Evolutionary conservation across 257 asterid species (phyloP), one percentile per base, ranked within the genome.

Genomic region (Fraxinus americana): DNA sequence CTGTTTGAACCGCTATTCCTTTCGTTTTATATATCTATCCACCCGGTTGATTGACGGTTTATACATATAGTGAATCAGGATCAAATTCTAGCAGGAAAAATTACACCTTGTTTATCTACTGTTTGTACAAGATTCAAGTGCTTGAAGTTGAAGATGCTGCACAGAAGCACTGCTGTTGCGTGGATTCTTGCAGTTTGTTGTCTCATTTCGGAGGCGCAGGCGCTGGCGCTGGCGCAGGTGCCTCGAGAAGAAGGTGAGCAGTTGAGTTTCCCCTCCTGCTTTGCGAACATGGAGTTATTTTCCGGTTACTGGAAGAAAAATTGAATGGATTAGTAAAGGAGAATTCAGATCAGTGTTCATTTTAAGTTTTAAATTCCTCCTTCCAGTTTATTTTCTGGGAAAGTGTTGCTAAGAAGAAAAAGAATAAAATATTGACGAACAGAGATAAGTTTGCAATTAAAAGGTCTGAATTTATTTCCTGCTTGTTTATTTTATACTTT

Each of bases 241-340:
- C 91, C 91, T 4, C 84, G 73, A 75, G 85, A 80, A 66, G 91
- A 88, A 86, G 91, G 91, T 88, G 25, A 59, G 73, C 8, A 78
- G 67, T 74, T 85, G 67, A 61, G 71, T 61, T 27, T 59, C 25
- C 7, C 7, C 32, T 77, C 69, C 1, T 25, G 59, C 63, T 68
- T 71, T 57, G 12, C 1, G 35, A 38, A 38, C 77, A 2, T 78
- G 48, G 45, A 4, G 67, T 61, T 43, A 16, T 75, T 25, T 76
- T 73, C 41, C 19, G 78, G 36, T 27, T 43, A 6, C 1, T 23
- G 36, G 4, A 48, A 43, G n/a, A 54, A 21, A 72, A 25, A 45
- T 45, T 72, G 35, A 45, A 9, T 23, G 4, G 2, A 61, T 0
- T 1, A 21, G 32, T 63, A 25, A 63, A 61, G 16, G 32, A 61